Conservation (phyloP, 108 stramenopile species). For the Nitzschia inconspicua region DNA sequence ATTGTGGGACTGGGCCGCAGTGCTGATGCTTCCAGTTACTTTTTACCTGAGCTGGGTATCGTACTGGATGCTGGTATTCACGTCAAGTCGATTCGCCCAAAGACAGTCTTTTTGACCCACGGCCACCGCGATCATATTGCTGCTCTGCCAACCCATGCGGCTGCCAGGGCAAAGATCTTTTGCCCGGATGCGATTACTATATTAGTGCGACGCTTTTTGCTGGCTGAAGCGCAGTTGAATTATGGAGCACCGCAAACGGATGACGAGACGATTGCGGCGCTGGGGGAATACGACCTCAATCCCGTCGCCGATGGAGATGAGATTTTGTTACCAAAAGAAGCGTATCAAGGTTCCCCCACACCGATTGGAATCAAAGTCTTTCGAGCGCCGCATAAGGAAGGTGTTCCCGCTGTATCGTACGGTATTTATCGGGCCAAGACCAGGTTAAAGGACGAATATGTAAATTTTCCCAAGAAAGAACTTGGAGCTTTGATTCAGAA, state of each 20-base stretch:
- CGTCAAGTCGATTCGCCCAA: constrained; percentile 40
- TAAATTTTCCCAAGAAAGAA: constrained; percentile 34
- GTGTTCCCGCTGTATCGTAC: constrained; percentile 48
- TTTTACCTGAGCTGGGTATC: constrained; percentile 50
- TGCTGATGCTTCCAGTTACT: constrained; percentile 57
- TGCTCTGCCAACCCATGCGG: constrained; percentile 45
- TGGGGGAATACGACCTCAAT: constrained; percentile 37
- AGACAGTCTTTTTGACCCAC: constrained; percentile 51
- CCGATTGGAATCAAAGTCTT: constrained; percentile 49
- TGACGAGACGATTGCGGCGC: constrained; percentile 34
- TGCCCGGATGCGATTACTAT: constrained; percentile 28
- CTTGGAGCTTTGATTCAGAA: constrained; percentile 38
- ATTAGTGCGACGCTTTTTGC: constrained; percentile 35
- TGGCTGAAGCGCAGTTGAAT: constrained; percentile 56
- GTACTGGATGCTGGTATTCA: constrained; percentile 52
- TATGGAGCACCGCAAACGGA: constrained; percentile 54
- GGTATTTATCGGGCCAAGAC: constrained; percentile 45
- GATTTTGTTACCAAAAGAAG: constrained; percentile 38
- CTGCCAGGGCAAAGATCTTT: constrained; percentile 17
- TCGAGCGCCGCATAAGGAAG: constrained; percentile 46
- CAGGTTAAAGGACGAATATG: constrained; percentile 39
- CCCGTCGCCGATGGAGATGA: constrained; percentile 37
- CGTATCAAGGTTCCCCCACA: constrained; percentile 38
- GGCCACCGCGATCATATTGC: constrained; percentile 63
- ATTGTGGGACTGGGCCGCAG: constrained; percentile 38